phyloP scores from a whole-genome alignment of 129 eudicot genomes.

The Sambucus nigra region DNA sequence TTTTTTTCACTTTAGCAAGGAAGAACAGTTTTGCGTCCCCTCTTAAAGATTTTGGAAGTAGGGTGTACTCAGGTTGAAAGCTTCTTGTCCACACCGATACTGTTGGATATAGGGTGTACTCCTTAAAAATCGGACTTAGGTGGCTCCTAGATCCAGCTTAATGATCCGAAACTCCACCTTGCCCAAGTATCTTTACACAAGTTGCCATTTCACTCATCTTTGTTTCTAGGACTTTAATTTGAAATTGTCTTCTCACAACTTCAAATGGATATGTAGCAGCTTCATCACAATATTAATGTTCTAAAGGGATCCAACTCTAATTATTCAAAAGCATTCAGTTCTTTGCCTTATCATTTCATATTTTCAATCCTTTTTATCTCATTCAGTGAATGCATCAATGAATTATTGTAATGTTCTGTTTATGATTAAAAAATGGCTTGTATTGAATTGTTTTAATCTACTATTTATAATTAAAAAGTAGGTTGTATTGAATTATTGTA shows the following conservation, averaged over 20 bases:
- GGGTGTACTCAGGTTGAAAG: too few species aligned
- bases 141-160: conserved; percentile 93
- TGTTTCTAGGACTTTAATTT: conserved; percentile 77
- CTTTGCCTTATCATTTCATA: conserved; percentile 59
- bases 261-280: conserved; percentile 99
- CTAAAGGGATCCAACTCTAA: conserved; percentile 80
- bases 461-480: too few species aligned
- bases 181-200: conserved; percentile 59
- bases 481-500: too few species aligned
- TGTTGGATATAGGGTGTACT: too few species aligned
- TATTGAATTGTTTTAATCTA: too few species aligned
- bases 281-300: conserved; percentile 79
- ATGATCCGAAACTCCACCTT: conserved; percentile 84
- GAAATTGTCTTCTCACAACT: conserved; percentile 95
- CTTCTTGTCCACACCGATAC: too few species aligned
- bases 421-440: too few species aligned
- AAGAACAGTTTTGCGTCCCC: too few species aligned
- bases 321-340: conserved; percentile 77
- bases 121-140: too few species aligned
- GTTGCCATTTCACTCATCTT: conserved; percentile 80
- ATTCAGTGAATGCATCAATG: conserved; percentile 78
- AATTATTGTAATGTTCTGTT: too few species aligned
- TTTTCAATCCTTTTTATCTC: conserved; percentile 66
- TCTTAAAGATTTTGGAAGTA: too few species aligned
- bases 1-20: too few species aligned